phyloP scores from a whole-genome alignment of 768 basidiomycete species.

The Leucocoprinus sp. region DNA sequence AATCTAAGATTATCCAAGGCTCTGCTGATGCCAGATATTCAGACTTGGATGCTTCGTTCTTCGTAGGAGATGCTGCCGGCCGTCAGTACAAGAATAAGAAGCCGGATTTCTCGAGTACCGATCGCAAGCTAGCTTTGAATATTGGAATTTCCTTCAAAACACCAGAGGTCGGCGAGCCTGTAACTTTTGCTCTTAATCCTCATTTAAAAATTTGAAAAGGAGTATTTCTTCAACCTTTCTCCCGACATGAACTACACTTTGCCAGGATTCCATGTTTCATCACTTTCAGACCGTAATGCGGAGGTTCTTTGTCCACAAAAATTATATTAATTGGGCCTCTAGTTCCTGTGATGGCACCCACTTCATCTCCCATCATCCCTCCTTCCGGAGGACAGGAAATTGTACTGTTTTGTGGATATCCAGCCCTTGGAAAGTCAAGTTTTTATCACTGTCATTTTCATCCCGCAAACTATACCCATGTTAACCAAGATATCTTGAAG shows the following conservation, averaged over 20 bases:
- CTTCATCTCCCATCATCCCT: conserved; percentile 43
- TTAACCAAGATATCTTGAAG: conserved; percentile 81
- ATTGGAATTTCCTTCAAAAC: conserved; percentile 67
- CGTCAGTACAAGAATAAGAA: conserved; percentile 36
- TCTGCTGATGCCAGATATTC: conserved; percentile 2
- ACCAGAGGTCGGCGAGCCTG: conserved; percentile 56
- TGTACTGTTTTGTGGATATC: conserved; percentile 45
- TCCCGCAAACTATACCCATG: conserved; percentile 61
- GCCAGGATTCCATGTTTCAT: conserved; percentile 61
- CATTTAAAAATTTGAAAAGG: conserved; percentile 33
- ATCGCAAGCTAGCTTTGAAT: conserved; percentile 82
- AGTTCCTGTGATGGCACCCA: conserved; percentile 46
- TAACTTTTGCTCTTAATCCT: not conserved
- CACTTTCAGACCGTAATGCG: conserved; percentile 28
- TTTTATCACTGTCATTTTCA: conserved; percentile 69
- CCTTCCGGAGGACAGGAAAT: conserved; percentile 29
- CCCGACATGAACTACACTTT: conserved; percentile 37
- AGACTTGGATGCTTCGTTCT: conserved; percentile 67
- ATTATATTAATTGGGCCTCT: not conserved
- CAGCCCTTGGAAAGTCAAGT: conserved; percentile 69
- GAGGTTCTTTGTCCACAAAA: conserved; percentile 6
- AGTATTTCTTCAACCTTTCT: conserved; percentile 62
- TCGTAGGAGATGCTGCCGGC: conserved; percentile 88
- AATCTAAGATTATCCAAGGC: not conserved
- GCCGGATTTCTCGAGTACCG: conserved; percentile 71